These are phyloP conservation scores for Xylariaceae sp. DNA, from an alignment of 2,329 filamentous ascomycete genomes.

Conservation along the genomic window DNA sequence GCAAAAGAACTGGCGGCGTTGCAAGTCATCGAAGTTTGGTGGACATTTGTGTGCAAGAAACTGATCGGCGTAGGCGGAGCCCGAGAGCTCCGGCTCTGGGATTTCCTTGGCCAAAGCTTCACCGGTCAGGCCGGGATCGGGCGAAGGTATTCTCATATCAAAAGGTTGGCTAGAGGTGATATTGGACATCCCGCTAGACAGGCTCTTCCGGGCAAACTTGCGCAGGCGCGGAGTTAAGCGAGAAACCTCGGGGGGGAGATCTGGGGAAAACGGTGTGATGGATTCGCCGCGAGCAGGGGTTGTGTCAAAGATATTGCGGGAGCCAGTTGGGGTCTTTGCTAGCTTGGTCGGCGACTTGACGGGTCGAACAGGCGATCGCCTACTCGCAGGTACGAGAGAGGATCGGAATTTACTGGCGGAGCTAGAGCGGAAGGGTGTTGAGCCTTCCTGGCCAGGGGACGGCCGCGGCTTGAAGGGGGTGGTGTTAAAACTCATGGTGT, in stretches of 20 bases:
- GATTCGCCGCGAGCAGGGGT: conserved; percentile 28
- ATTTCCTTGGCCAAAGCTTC: conserved; percentile 52
- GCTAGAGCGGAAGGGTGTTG: conserved; percentile 31
- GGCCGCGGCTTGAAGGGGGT: conserved; percentile 32
- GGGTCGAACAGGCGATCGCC: conserved; percentile 26
- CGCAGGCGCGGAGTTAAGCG: conserved; percentile 25
- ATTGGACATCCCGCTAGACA: conserved; percentile 48
- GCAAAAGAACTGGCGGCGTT: conserved; percentile 60
- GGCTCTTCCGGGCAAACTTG: conserved; percentile 38
- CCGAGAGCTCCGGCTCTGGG: conserved; percentile 48
- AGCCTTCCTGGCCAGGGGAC: conserved; percentile 29
- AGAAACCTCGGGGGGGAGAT: conserved; percentile 27
- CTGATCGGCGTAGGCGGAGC: conserved; percentile 58
- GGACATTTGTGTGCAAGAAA: conserved; percentile 56
- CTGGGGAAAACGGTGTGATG: conserved; percentile 30
- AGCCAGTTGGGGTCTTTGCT: conserved; percentile 18
- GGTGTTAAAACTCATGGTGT: conserved; percentile 27
- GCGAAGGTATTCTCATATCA: conserved; percentile 55
- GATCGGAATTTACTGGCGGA: conserved; percentile 32
- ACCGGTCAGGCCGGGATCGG: conserved; percentile 53
- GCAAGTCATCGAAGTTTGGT: conserved; percentile 53
- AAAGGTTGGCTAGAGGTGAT: conserved; percentile 51
- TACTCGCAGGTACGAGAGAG: conserved; percentile 33
- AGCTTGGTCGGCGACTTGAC: conserved; percentile 24
- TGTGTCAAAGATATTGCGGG: conserved; percentile 32